Evolutionary conservation across 306 rosid genomes (phyloP), one percentile per base, ranked within the genome.

Genomic region (Fragaria vesca): DNA sequence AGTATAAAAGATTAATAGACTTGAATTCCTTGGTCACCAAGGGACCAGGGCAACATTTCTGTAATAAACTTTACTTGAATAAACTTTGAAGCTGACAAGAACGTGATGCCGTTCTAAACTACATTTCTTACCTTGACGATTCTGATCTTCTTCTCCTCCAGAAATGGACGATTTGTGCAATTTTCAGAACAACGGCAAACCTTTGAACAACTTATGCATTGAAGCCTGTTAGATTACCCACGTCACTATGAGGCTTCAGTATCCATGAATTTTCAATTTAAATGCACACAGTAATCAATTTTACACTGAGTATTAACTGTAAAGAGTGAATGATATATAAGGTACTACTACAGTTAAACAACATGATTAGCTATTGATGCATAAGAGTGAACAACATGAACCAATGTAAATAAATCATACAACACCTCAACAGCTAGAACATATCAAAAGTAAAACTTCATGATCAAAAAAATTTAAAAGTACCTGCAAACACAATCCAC

Each of bases 121-220:
- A 75, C 62, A 47, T 38, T 74, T 68, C 79, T 82, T 47, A 92
- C 98, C 97, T 94, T 90, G 70, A 94, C 88, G 58, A 90, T 69
- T 81, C 85, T 90, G 79, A 86, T 81, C 86, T 92, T 92, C 87
- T 89, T 94, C 63, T 92, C 98, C 88, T 88, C 92, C 73, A 93
- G 97, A 86, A 94, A 94, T 26, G 97, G 98, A 69, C 98, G 85
- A 82, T 94, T 94, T 36, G 67, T 85, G 83, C 98, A 94, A 79
- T 87, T 86, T 66, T 87, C 97, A 52, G 92, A 84, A 85, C 98
- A 94, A 65, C 78, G 86, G 75, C 97, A 94, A 55, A 93, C 91
- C 83, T 89, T 94, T 74, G 97, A 92, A 86, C 98, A 92, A 85
- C 98, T 94, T 89, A 94, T 92, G 91, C 87, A 92, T 89, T 94